Evolutionary conservation across 371 early-diverging fungal species (phyloP).

Genomic region (Batkoa obscura): DNA sequence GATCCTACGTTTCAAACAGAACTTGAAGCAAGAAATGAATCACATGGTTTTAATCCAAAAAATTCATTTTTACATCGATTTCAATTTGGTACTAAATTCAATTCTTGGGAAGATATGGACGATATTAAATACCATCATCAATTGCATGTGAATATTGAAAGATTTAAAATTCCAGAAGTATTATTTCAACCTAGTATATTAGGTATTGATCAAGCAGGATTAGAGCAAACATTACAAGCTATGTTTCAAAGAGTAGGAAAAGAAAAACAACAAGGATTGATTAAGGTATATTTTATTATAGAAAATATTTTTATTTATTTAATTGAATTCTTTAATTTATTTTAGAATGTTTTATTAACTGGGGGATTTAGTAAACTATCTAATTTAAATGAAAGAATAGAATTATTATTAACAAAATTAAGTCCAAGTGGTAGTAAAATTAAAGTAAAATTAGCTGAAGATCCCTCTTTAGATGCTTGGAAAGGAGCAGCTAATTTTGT

Average conservation of each 20-base stretch:
- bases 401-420: conserved; percentile 30
- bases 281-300: not conserved
- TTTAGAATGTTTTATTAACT: conserved; percentile 51
- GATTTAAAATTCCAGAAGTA: conserved; percentile 68
- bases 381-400: conserved; percentile 38
- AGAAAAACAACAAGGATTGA: conserved; percentile 13
- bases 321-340: too few species aligned
- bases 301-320: too few species aligned
- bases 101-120: conserved; percentile 31
- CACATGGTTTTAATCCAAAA: conserved; percentile 16
- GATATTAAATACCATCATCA: conserved; percentile 46
- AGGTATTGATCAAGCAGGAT: conserved; percentile 74
- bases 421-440: conserved; percentile 37
- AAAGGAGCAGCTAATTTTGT: conserved; percentile 58
- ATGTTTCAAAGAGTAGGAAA: conserved; percentile 36
- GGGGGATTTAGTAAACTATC: conserved; percentile 51
- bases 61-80: conserved; percentile 17
- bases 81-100: conserved; percentile 9
- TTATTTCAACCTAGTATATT: conserved; percentile 70
- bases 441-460: conserved; percentile 33
- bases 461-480: conserved; percentile 71
- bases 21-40: conserved; percentile 15
- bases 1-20: conserved; percentile 48
- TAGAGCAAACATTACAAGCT: conserved; percentile 51
- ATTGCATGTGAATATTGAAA: conserved; percentile 72